These are phyloP conservation scores for Agastache rugosa DNA, from an alignment of 257 asterid species.

Conservation along the genomic window DNA sequence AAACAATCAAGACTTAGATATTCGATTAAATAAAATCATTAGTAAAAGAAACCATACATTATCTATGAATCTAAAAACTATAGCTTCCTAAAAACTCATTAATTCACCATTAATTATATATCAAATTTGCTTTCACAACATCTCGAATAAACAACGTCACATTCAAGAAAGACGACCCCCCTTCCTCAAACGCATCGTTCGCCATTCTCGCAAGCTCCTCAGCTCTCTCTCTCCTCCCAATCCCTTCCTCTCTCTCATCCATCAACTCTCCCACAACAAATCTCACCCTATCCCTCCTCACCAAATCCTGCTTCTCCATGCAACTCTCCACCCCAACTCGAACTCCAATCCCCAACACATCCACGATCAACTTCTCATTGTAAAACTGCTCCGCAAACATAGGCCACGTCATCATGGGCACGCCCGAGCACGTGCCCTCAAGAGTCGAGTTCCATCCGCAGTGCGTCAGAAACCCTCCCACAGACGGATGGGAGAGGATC, in stretches of 20 bases:
- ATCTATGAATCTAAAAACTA: background rate
- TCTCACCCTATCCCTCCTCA: slow-evolving; percentile 34
- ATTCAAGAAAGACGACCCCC: slow-evolving; percentile 43
- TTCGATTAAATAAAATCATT: background rate
- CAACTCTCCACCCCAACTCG: slow-evolving; percentile 39
- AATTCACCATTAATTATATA: background rate
- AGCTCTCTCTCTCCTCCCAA: slow-evolving; percentile 34
- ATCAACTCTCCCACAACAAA: slow-evolving; percentile 27
- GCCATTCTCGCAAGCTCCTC: slow-evolving; percentile 35
- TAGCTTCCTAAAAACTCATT: background rate
- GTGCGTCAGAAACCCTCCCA: slow-evolving; percentile 50
- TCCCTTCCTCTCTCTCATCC: slow-evolving; percentile 35
- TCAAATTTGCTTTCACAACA: slow-evolving; percentile 21
- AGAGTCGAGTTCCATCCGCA: slow-evolving; percentile 54
- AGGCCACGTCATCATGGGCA: slow-evolving; percentile 53
- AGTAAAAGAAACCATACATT: background rate
- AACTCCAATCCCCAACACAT: slow-evolving; percentile 40
- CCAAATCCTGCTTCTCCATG: slow-evolving; percentile 14
- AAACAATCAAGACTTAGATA: no score
- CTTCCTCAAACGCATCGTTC: slow-evolving; percentile 33
- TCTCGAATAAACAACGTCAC: slow-evolving; percentile 39
- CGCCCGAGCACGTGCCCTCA: slow-evolving; percentile 38
- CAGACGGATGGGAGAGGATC: slow-evolving; percentile 41
- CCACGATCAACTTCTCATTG: slow-evolving; percentile 42
- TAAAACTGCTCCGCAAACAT: slow-evolving; percentile 50